phyloP scores from a whole-genome alignment of 2,329 filamentous ascomycete species.

The Fusarium pilosicola region DNA sequence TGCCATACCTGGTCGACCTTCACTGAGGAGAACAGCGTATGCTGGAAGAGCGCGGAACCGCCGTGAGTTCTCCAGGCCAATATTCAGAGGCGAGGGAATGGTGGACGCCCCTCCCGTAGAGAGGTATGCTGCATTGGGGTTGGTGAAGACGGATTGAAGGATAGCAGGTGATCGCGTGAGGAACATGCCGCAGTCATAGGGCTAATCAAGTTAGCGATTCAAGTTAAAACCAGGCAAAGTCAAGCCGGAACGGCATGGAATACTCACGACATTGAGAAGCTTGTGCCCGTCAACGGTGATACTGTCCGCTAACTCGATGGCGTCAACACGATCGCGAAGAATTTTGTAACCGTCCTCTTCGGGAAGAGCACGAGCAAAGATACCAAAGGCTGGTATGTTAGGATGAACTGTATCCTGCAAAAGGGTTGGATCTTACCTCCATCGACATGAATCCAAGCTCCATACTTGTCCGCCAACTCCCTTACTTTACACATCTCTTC shows the following conservation, averaged over 20 bases:
- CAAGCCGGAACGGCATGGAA: neutral
- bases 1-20: constrained; percentile 75
- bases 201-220: constrained; percentile 55
- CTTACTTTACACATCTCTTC: constrained; percentile 73
- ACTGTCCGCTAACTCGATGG: constrained; percentile 85
- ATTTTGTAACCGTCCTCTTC: constrained; percentile 63
- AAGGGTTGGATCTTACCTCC: constrained; percentile 60
- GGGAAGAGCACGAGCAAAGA: constrained; percentile 77
- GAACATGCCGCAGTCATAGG: constrained; percentile 94
- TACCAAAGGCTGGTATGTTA: constrained; percentile 74
- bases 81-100: constrained; percentile 85
- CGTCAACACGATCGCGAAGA: constrained; percentile 63
- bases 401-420: neutral
- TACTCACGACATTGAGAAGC: constrained; percentile 82
- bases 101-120: constrained; percentile 50
- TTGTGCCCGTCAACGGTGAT: constrained; percentile 91
- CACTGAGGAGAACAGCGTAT: constrained; percentile 80
- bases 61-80: constrained; percentile 90
- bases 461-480: constrained; percentile 74
- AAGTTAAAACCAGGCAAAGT: neutral
- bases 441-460: constrained; percentile 90
- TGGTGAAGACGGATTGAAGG: constrained; percentile 75
- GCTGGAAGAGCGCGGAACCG: constrained; percentile 91
- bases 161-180: constrained; percentile 72
- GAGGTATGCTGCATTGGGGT: constrained; percentile 88